phyloP scores from a whole-genome alignment of 2,329 filamentous ascomycete genomes.

The Leptographium radiaticola region DNA sequence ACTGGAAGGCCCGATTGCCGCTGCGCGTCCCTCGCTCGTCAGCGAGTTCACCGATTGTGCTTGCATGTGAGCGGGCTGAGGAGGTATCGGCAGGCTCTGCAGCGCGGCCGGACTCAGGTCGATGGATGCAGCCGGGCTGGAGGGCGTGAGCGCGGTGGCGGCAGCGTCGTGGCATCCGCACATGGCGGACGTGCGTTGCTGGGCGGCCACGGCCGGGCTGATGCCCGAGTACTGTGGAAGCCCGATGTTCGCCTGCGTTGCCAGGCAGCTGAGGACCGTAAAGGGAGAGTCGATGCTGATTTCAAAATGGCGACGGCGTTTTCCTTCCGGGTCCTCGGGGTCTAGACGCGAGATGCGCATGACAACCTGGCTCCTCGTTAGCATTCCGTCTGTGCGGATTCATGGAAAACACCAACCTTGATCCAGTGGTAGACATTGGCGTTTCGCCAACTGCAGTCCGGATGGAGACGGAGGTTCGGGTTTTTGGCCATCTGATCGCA shows the following conservation, averaged over 20 bases:
- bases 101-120: conserved; percentile 31
- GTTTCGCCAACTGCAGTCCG: conserved; percentile 86
- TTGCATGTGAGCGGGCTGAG: conserved; percentile 43
- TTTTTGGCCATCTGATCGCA: conserved; percentile 77
- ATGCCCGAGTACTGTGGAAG: conserved; percentile 60
- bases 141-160: conserved; percentile 34
- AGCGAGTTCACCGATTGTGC: conserved; percentile 2
- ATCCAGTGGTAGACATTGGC: conserved; percentile 96
- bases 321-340: conserved; percentile 54
- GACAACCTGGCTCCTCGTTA: conserved; percentile 49
- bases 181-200: conserved; percentile 31
- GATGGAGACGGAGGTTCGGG: conserved; percentile 53
- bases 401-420: conserved; percentile 55
- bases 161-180: conserved; percentile 42
- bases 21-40: neutral
- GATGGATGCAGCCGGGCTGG: conserved; percentile 53
- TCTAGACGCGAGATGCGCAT: conserved; percentile 83
- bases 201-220: conserved; percentile 33
- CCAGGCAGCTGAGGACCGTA: conserved; percentile 82
- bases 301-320: conserved; percentile 78
- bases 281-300: conserved; percentile 95
- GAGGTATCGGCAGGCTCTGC: conserved; percentile 27
- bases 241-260: conserved; percentile 80
- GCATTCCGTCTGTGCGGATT: conserved; percentile 35
- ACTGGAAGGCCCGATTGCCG: conserved; percentile 1